A percentile compares a stretch with the other conserved stretches of the same genome.
These are phyloP conservation scores for Myxozyma kluyveri DNA, from an alignment of 805 yeast species.

Conservation along the genomic window DNA sequence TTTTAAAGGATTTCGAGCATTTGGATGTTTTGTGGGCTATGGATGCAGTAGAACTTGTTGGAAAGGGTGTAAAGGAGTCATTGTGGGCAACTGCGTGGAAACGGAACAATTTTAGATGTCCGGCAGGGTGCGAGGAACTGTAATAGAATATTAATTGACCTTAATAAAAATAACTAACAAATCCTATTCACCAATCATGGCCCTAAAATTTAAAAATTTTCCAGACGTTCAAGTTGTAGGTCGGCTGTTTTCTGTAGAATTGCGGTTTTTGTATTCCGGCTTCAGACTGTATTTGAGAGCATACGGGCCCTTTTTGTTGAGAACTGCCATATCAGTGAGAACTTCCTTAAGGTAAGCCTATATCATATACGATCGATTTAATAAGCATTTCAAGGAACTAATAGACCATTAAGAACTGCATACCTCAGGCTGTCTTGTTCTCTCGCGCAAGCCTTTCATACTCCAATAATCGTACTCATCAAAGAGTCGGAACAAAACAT, in stretches of 20 bases:
- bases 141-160: slow-evolving; percentile 1
- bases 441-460: slow-evolving; percentile 86
- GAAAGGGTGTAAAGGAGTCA: slow-evolving; percentile 42
- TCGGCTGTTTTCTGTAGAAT: too few relatives aligned
- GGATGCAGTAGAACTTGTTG: slow-evolving; percentile 66
- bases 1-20: slow-evolving; percentile 70
- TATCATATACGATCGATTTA: neutral
- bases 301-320: slow-evolving; percentile 93
- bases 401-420: neutral
- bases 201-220: neutral
- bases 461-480: slow-evolving; percentile 97
- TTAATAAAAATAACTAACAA: neutral
- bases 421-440: slow-evolving; percentile 89
- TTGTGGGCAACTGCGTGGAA: slow-evolving; percentile 32
- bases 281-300: slow-evolving; percentile 86
- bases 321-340: slow-evolving; percentile 79
- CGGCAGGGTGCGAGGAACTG: slow-evolving; percentile 24
- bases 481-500: slow-evolving; percentile 79
- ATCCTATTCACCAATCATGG: neutral
- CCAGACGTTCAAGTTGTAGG: neutral
- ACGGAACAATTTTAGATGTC: slow-evolving; percentile 16
- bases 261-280: slow-evolving; percentile 67
- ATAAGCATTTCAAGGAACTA: too few relatives aligned
- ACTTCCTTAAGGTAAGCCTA: slow-evolving; percentile 79
- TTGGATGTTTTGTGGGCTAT: slow-evolving; percentile 92